Percentiles rank a stretch among this genome's conserved stretches.
These are phyloP conservation scores for Septoria petroselini DNA, from an alignment of 2,329 filamentous ascomycete species.

Conservation along the genomic window DNA sequence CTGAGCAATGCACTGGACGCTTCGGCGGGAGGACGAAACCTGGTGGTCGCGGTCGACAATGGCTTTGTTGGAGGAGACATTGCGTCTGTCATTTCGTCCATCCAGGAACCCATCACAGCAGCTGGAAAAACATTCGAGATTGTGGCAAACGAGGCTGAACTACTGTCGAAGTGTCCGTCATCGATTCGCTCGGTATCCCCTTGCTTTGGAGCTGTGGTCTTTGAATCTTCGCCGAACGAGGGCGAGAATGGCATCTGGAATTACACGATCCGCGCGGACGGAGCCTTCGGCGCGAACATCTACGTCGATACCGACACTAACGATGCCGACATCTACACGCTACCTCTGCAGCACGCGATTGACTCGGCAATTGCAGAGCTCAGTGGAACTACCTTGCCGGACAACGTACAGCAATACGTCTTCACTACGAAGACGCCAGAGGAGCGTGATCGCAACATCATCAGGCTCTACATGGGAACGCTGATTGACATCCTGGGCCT, in stretches of 20 bases:
- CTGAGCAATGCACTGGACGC: conserved; percentile 61
- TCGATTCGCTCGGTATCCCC: conserved; percentile 59
- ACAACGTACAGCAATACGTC: conserved; percentile 61
- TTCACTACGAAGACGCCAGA: conserved; percentile 70
- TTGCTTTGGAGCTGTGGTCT: conserved; percentile 72
- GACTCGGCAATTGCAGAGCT: conserved; percentile 66
- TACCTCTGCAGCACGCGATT: conserved; percentile 76
- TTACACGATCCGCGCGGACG: conserved; percentile 78
- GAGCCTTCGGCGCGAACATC: conserved; percentile 63
- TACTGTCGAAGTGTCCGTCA: conserved; percentile 61
- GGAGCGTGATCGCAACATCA: conserved; percentile 64
- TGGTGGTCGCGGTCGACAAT: conserved; percentile 75
- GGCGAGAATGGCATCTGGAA: conserved; percentile 70
- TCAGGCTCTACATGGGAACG: conserved; percentile 66
- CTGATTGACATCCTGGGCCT: conserved; percentile 75
- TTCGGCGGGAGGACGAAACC: conserved; percentile 60
- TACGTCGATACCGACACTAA: conserved; percentile 64
- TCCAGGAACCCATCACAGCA: conserved; percentile 57
- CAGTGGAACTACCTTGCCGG: conserved; percentile 44
- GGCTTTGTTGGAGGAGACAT: conserved; percentile 67
- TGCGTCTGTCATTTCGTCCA: conserved; percentile 62
- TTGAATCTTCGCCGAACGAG: conserved; percentile 71
- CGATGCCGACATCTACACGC: conserved; percentile 70
- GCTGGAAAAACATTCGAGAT: conserved; percentile 57
- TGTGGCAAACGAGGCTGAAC: conserved; percentile 54